Percentiles rank a stretch among this genome's conserved stretches.
These are phyloP conservation scores for Penicillium sp. DNA, from an alignment of 2,329 filamentous ascomycete species.

Conservation along the genomic window DNA sequence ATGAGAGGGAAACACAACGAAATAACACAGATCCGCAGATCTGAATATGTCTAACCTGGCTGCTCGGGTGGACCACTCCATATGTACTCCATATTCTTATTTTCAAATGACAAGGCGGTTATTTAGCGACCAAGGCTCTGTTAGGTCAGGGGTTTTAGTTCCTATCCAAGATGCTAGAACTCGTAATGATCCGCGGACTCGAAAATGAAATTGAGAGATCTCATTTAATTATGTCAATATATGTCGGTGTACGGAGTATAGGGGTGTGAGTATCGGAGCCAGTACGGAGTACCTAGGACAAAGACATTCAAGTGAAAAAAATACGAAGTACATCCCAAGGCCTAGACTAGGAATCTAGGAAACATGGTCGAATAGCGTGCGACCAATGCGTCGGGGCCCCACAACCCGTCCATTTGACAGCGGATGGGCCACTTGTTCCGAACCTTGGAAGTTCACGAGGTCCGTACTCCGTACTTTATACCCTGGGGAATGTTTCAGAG, in stretches of 20 bases:
- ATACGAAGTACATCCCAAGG: too few species aligned
- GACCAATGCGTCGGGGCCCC: neutral
- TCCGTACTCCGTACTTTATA: too few species aligned
- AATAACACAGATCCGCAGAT: neutral
- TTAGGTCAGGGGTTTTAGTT: neutral
- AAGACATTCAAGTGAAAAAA: neutral
- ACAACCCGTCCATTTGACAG: neutral
- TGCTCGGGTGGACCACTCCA: neutral
- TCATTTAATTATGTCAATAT: neutral
- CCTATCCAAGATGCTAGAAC: neutral
- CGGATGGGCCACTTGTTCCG: neutral
- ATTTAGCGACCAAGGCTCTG: neutral
- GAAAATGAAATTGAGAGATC: neutral
- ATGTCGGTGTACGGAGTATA: neutral
- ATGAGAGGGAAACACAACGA: neutral
- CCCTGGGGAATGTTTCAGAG: too few species aligned
- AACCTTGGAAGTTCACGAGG: too few species aligned
- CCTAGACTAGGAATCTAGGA: too few species aligned
- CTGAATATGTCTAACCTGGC: too few species aligned
- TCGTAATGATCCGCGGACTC: neutral
- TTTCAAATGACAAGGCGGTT: neutral
- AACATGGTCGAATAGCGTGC: neutral
- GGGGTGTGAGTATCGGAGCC: neutral
- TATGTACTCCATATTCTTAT: neutral
- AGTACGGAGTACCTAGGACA: too few species aligned